Percentiles rank a stretch among this genome's conserved stretches.
Conservation (phyloP, 306 rosid genomes). For the Cicer bijugum region DNA sequence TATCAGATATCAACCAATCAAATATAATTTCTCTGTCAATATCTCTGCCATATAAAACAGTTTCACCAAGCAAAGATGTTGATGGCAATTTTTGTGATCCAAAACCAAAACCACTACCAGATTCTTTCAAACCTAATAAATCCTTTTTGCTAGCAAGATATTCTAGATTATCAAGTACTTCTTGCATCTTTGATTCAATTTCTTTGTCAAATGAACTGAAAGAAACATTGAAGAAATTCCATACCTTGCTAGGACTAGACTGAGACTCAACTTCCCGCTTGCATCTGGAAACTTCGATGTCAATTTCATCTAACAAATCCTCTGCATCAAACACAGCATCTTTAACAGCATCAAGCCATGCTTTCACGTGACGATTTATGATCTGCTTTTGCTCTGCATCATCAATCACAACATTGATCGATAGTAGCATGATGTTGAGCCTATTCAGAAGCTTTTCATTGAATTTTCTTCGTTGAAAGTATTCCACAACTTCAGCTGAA, state of each 20-base stretch:
- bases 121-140: constrained; percentile 30
- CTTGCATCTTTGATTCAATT: constrained; percentile 35
- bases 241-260: not conserved
- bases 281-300: not conserved
- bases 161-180: constrained; percentile 28
- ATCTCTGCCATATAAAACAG: constrained; percentile 12
- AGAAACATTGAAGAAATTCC: not conserved
- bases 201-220: constrained; percentile 17
- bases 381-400: constrained; percentile 41
- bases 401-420: constrained; percentile 33
- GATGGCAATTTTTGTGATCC: not conserved
- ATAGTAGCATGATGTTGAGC: not conserved
- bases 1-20: not conserved
- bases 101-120: not conserved
- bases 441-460: constrained; percentile 4
- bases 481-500: constrained; percentile 16
- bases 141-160: constrained; percentile 23
- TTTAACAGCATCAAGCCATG: constrained; percentile 37
- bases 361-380: not conserved
- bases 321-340: constrained; percentile 26
- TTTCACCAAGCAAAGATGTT: constrained; percentile 6
- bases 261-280: constrained; percentile 19
- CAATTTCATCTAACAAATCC: constrained; percentile 35
- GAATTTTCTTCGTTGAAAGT: constrained; percentile 30
- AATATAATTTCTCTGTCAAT: not conserved